A percentile compares a stretch with the other conserved stretches of the same genome.
These are phyloP conservation scores for Boletus huronensis DNA, from an alignment of 768 basidiomycete genomes.

Conservation along the genomic window DNA sequence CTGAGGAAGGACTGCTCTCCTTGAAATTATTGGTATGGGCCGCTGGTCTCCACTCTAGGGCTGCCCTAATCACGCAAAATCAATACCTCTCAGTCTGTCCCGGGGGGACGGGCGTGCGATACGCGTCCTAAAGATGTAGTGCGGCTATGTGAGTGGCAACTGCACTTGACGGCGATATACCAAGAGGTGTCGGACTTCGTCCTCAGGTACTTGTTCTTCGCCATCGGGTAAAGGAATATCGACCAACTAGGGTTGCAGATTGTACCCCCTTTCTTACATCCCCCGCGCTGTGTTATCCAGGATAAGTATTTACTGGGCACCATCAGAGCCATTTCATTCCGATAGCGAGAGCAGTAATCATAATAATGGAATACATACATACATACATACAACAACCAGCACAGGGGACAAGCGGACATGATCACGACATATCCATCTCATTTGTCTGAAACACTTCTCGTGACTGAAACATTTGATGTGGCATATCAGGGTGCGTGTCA, in stretches of 20 bases:
- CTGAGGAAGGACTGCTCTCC: background rate
- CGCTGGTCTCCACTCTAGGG: background rate
- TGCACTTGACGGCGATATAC: too few relatives aligned
- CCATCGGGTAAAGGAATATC: too few relatives aligned
- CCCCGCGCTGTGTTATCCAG: background rate
- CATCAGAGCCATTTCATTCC: background rate
- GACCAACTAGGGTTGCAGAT: background rate
- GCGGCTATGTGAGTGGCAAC: too few relatives aligned
- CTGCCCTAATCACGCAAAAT: background rate
- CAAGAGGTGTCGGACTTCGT: too few relatives aligned
- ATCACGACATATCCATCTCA: conserved; percentile 30
- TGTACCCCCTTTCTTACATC: background rate
- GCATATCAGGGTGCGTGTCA: background rate
- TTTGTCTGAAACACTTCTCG: background rate
- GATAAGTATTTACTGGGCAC: background rate
- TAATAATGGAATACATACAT: conserved; percentile 6
- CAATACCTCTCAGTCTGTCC: too few relatives aligned
- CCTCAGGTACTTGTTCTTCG: too few relatives aligned
- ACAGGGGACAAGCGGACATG: background rate
- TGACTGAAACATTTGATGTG: background rate
- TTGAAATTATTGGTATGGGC: background rate
- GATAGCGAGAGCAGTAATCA: background rate
- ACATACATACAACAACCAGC: background rate
- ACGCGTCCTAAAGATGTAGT: too few relatives aligned
- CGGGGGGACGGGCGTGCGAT: too few relatives aligned